Conservation (phyloP, 2,329 filamentous ascomycete species). For the Orbilia javanica region DNA sequence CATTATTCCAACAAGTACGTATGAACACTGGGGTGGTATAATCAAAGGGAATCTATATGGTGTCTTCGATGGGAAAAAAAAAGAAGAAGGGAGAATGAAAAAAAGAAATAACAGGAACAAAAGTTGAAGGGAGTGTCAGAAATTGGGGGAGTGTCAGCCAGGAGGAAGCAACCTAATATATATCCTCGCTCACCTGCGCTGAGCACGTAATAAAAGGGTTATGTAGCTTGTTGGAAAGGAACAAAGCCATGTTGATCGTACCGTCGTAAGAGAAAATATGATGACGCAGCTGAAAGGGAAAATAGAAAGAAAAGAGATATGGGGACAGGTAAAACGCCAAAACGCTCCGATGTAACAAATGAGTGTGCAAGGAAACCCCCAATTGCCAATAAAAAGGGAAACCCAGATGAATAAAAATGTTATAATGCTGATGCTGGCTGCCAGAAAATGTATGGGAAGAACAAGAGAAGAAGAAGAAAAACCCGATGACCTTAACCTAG, state of each 20-base stretch:
- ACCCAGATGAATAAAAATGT: conserved; percentile 37
- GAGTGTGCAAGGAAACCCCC: conserved; percentile 40
- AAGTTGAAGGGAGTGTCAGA: neutral
- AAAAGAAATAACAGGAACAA: conserved; percentile 16
- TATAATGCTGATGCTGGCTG: conserved; percentile 15
- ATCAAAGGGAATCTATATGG: conserved; percentile 35
- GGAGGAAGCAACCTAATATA: conserved; percentile 4
- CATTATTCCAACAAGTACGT: conserved; percentile 35
- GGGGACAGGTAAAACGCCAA: conserved; percentile 44
- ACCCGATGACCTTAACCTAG: conserved; percentile 16
- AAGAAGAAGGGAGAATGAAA: neutral
- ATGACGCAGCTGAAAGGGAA: conserved; percentile 33
- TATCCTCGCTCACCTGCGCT: conserved; percentile 16
- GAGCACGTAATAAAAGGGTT: conserved; percentile 23
- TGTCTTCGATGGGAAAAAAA: conserved; percentile 13
- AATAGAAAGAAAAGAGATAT: conserved; percentile 10
- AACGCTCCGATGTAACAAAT: conserved; percentile 56
- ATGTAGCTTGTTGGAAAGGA: conserved; percentile 12
- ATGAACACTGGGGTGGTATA: conserved; percentile 20
- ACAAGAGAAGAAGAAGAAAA: conserved; percentile 3
- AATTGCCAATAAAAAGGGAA: conserved; percentile 12
- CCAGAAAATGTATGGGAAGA: conserved; percentile 14
- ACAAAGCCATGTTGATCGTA: conserved; percentile 51
- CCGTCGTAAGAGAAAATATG: conserved; percentile 55
- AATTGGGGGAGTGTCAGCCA: conserved; percentile 2